Evolutionary conservation across 1,284 basidiomycete species (phyloP).

Genomic region (Veloporphyrellus conicus): DNA sequence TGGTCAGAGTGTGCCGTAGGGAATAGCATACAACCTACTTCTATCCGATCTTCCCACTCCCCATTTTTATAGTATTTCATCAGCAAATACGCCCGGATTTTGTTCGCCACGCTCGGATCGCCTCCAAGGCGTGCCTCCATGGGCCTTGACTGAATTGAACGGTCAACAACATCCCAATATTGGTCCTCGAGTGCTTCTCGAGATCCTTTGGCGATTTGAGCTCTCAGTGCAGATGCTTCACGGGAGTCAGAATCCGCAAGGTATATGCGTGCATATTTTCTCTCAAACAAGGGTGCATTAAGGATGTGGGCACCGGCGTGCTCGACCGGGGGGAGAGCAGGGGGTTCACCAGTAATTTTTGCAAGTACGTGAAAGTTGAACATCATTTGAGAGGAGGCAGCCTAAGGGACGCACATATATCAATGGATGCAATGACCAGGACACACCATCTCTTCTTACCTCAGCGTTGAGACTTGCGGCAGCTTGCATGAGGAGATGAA

Average conservation of each 20-base stretch:
- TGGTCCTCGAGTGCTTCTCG: constrained; percentile 76
- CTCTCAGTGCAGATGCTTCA: constrained; percentile 58
- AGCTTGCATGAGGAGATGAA: constrained; percentile 66
- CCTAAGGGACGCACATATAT: constrained; percentile 31
- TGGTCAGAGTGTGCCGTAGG: neutral
- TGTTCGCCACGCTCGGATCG: constrained; percentile 86
- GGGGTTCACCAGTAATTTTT: constrained; percentile 68
- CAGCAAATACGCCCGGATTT: constrained; percentile 80
- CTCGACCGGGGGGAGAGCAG: constrained; percentile 63
- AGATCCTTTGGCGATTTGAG: constrained; percentile 70
- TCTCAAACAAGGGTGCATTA: constrained; percentile 68
- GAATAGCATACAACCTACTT: constrained; percentile 46
- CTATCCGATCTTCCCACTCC: constrained; percentile 81
- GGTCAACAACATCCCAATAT: constrained; percentile 83
- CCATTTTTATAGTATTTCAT: constrained; percentile 78
- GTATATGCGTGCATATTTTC: constrained; percentile 70
- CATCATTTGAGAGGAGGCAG: constrained; percentile 52
- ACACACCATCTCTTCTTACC: constrained; percentile 37
- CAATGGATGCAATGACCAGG: neutral
- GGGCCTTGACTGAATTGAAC: constrained; percentile 79
- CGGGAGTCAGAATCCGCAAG: constrained; percentile 65
- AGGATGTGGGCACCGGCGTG: constrained; percentile 75
- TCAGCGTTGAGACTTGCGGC: constrained; percentile 54
- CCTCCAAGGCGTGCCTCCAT: constrained; percentile 88
- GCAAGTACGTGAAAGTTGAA: constrained; percentile 69